Evolutionary conservation across 2,329 filamentous ascomycete genomes (phyloP).

Genomic region (Colletotrichum melonis): DNA sequence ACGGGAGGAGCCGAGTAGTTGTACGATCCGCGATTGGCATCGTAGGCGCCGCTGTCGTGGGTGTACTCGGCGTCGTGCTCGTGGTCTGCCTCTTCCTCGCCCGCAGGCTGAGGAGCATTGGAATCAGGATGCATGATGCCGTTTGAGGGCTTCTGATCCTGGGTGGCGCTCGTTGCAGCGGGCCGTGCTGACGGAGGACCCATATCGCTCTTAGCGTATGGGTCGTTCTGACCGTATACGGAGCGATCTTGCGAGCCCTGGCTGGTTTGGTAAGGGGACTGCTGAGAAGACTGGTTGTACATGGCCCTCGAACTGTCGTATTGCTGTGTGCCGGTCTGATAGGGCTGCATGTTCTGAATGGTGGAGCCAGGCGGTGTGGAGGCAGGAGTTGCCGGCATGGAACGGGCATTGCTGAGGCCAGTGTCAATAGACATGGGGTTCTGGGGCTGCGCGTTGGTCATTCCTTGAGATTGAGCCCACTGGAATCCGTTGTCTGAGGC

Average conservation of each 20-base stretch:
- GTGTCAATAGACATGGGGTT: slow-evolving; percentile 87
- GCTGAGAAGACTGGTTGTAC: slow-evolving; percentile 79
- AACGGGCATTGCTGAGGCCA: slow-evolving; percentile 80
- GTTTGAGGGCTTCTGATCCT: slow-evolving; percentile 74
- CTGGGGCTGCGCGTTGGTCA: slow-evolving; percentile 70
- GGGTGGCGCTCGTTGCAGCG: slow-evolving; percentile 66
- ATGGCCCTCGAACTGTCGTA: slow-evolving; percentile 84
- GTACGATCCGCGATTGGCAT: slow-evolving; percentile 78
- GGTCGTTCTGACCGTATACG: slow-evolving; percentile 74
- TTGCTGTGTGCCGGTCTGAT: slow-evolving; percentile 73
- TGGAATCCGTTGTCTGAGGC: slow-evolving; percentile 79
- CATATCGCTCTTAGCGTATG: slow-evolving; percentile 89
- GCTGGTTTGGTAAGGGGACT: slow-evolving; percentile 76
- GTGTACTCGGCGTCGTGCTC: slow-evolving; percentile 88
- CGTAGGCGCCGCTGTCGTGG: slow-evolving; percentile 82
- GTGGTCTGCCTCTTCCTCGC: slow-evolving; percentile 77
- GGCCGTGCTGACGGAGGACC: slow-evolving; percentile 78
- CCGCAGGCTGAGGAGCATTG: slow-evolving; percentile 61
- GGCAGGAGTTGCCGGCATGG: slow-evolving; percentile 90
- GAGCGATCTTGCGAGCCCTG: slow-evolving; percentile 68
- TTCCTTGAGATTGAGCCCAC: slow-evolving; percentile 73
- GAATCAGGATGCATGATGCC: slow-evolving; percentile 70
- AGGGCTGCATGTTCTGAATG: slow-evolving; percentile 83
- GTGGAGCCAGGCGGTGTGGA: slow-evolving; percentile 86
- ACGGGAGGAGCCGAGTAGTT: slow-evolving; percentile 80